A percentile compares a stretch with the other conserved stretches of the same genome.
phyloP scores from a whole-genome alignment of 2,329 filamentous ascomycete species.

The Calonectria pseudoturangicola region DNA sequence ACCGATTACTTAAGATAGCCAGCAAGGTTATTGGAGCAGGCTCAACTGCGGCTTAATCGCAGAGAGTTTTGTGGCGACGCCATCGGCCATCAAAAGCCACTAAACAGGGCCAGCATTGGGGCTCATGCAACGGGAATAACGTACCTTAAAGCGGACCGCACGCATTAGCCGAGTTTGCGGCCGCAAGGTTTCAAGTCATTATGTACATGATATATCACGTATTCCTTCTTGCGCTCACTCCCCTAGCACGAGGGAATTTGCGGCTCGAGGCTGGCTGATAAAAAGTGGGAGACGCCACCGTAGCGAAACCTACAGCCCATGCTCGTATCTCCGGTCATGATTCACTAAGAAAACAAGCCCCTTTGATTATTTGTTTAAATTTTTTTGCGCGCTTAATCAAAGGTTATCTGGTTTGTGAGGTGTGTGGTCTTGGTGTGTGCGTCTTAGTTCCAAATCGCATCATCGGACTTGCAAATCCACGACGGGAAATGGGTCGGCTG shows the following conservation, averaged over 20 bases:
- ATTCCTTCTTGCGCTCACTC: slow-evolving; percentile 29
- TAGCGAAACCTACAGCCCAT: slow-evolving; percentile 24
- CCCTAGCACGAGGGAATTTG: slow-evolving; percentile 25
- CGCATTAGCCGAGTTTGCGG: slow-evolving; percentile 29
- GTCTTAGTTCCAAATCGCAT: slow-evolving; percentile 36
- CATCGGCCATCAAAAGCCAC: slow-evolving; percentile 32
- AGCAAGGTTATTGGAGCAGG: slow-evolving; percentile 18
- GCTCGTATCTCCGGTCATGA: slow-evolving; percentile 5
- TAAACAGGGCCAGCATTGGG: slow-evolving; percentile 26
- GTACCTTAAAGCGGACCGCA: slow-evolving; percentile 29
- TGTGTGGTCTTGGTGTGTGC: slow-evolving; percentile 8
- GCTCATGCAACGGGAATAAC: slow-evolving; percentile 45
- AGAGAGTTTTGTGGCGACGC: slow-evolving; percentile 40
- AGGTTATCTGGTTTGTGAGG: slow-evolving; percentile 23
- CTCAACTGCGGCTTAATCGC: slow-evolving; percentile 43
- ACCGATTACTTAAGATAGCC: not conserved
- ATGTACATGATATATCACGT: slow-evolving; percentile 22
- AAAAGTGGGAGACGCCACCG: slow-evolving; percentile 18
- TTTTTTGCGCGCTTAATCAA: slow-evolving; percentile 18
- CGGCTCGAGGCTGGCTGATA: slow-evolving; percentile 17
- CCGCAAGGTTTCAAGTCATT: slow-evolving; percentile 35
- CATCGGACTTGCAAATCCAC: slow-evolving; percentile 28
- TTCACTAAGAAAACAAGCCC: slow-evolving; percentile 15
- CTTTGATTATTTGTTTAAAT: slow-evolving; percentile 10
- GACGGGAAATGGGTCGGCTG: slow-evolving; percentile 2